These are phyloP conservation scores for Fusarium guadeloupense DNA, from an alignment of 2,329 filamentous ascomycete genomes.

Conservation along the genomic window DNA sequence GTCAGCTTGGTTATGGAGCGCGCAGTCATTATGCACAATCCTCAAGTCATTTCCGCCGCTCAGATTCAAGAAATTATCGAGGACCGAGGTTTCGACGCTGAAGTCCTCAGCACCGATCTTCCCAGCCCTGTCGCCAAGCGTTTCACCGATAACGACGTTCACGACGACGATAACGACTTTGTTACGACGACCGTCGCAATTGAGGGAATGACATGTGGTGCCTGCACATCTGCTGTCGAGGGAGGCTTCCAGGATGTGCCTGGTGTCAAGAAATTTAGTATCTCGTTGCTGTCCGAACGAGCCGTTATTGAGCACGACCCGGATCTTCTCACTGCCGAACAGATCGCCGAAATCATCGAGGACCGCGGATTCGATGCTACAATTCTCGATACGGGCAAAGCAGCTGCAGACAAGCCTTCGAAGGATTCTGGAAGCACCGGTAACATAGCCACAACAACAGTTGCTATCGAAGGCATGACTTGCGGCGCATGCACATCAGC, in stretches of 20 bases:
- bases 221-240: conserved; percentile 87
- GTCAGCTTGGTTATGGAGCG: conserved; percentile 95
- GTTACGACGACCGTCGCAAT: conserved; percentile 80
- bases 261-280: conserved; percentile 79
- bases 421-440: conserved; percentile 48
- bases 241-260: conserved; percentile 78
- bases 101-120: conserved; percentile 84
- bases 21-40: conserved; percentile 92
- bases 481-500: conserved; percentile 96
- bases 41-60: conserved; percentile 75
- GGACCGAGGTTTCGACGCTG: conserved; percentile 89
- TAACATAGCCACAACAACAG: conserved; percentile 75
- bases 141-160: conserved; percentile 48
- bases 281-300: conserved; percentile 84
- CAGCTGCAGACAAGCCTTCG: conserved; percentile 41
- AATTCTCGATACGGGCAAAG: conserved; percentile 74
- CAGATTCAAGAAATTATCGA: conserved; percentile 87
- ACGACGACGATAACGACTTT: conserved; percentile 53
- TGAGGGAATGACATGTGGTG: conserved; percentile 91
- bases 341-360: conserved; percentile 69
- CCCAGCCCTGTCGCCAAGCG: conserved; percentile 61
- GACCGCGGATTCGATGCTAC: conserved; percentile 83
- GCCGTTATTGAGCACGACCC: conserved; percentile 86
- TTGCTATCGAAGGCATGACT: conserved; percentile 96
- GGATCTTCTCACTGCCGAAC: conserved; percentile 58